Conservation (phyloP, 257 asterid species). For the Plantago major region DNA sequence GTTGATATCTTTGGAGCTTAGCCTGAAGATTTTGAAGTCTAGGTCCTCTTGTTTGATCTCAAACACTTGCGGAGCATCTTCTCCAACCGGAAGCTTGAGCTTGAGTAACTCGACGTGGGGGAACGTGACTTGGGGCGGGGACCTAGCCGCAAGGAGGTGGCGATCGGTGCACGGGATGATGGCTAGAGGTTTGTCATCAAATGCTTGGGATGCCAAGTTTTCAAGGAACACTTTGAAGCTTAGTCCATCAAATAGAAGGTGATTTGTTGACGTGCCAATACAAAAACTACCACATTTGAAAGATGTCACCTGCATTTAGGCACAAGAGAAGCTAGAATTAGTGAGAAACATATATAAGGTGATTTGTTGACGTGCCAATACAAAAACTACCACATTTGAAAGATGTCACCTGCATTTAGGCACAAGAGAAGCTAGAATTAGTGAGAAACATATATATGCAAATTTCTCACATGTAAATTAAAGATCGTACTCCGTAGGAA, state of each 20-base stretch:
- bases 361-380: slow-evolving; percentile 65
- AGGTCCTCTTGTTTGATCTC: slow-evolving; percentile 47
- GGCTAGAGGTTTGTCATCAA: slow-evolving; percentile 55
- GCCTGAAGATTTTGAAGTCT: slow-evolving; percentile 48
- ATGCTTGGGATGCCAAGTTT: slow-evolving; percentile 81
- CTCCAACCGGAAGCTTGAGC: slow-evolving; percentile 52
- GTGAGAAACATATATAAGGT: slow-evolving; percentile 11
- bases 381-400: slow-evolving; percentile 86
- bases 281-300: slow-evolving; percentile 86
- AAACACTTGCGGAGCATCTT: slow-evolving; percentile 40
- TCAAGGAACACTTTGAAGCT: slow-evolving; percentile 61
- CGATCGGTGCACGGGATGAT: slow-evolving; percentile 62
- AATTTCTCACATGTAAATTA: too few relatives aligned
- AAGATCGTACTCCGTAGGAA: too few relatives aligned
- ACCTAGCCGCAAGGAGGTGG: slow-evolving; percentile 62
- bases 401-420: slow-evolving; percentile 54
- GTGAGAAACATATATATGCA: too few relatives aligned
- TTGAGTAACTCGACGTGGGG: slow-evolving; percentile 78
- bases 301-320: slow-evolving; percentile 54
- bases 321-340: background rate
- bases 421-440: background rate
- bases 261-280: slow-evolving; percentile 65
- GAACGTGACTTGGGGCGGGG: slow-evolving; percentile 76
- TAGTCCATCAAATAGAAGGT: slow-evolving; percentile 57
- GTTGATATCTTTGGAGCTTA: slow-evolving; percentile 36